Evolutionary conservation across 2,329 filamentous ascomycete genomes (phyloP).

Genomic region (Sclerotinia sclerotiorum): DNA sequence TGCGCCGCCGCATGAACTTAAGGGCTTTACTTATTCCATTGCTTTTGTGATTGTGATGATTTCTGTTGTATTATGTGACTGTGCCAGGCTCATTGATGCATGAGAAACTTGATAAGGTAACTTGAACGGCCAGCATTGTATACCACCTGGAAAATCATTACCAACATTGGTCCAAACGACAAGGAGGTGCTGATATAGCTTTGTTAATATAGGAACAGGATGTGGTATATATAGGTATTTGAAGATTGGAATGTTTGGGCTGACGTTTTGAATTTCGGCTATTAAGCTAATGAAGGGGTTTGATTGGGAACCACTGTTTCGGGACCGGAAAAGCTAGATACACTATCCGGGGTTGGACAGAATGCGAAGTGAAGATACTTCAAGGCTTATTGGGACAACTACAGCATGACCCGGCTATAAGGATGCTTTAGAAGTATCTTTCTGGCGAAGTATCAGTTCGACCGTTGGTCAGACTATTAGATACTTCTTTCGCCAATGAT

Average conservation of each 20-base stretch:
- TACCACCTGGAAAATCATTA: neutral
- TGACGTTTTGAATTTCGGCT: constrained; percentile 18
- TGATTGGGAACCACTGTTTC: constrained; percentile 15
- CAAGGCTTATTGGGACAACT: neutral
- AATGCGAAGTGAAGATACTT: neutral
- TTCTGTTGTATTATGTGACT: neutral
- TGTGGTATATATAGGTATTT: neutral
- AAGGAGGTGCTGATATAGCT: neutral
- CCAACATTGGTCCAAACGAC: neutral
- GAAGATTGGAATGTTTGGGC: neutral
- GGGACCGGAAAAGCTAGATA: constrained; percentile 5
- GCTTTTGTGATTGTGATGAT: neutral
- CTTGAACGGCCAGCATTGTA: neutral
- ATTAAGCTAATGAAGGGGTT: constrained; percentile 14
- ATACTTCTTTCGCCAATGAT: too few relatives aligned
- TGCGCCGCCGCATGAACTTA: neutral
- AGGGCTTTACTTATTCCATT: neutral
- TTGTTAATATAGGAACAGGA: neutral
- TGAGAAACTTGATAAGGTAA: neutral
- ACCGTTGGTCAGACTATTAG: neutral
- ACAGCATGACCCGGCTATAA: neutral
- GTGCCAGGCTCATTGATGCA: neutral
- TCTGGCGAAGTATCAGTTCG: neutral
- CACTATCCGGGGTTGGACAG: constrained; percentile 5
- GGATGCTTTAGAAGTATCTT: neutral